phyloP scores from a whole-genome alignment of 371 early-diverging fungal species.

The Thermomucor indicae-seudaticae region DNA sequence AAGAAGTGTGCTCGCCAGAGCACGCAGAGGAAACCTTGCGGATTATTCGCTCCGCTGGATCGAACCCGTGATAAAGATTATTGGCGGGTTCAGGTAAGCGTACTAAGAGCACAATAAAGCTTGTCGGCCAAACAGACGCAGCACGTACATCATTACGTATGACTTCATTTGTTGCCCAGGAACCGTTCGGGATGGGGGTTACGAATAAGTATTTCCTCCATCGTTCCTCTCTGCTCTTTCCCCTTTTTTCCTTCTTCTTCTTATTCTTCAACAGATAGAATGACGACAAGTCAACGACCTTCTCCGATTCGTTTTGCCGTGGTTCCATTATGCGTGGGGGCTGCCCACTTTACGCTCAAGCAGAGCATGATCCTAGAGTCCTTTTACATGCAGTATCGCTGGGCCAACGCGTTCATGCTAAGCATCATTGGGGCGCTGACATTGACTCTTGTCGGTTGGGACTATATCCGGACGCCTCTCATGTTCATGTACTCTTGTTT shows the following conservation, averaged over 20 bases:
- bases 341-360: constrained; percentile 13
- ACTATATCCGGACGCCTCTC: constrained; percentile 37
- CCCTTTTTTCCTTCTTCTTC: constrained; percentile 4
- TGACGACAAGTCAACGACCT: constrained; percentile 8
- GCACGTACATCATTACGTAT: too few species aligned
- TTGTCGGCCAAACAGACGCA: too few species aligned
- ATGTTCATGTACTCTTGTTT: constrained; percentile 72
- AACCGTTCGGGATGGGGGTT: too few species aligned
- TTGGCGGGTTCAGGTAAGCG: too few species aligned
- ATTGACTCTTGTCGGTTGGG: constrained; percentile 25
- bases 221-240: constrained; percentile 8
- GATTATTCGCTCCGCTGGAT: too few species aligned
- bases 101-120: too few species aligned
- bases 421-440: constrained; percentile 18
- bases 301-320: constrained; percentile 7
- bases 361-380: constrained; percentile 11
- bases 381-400: constrained; percentile 22
- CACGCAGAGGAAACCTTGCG: too few species aligned
- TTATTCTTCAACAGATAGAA: constrained; percentile 5
- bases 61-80: too few species aligned
- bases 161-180: too few species aligned
- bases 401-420: constrained; percentile 15
- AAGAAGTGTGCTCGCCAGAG: too few species aligned
- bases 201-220: constrained; percentile 4
- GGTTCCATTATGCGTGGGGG: constrained; percentile 18